Base-by-base conservation (phyloP, 78 protist species). In the Cyanophora paradoxa region DNA sequence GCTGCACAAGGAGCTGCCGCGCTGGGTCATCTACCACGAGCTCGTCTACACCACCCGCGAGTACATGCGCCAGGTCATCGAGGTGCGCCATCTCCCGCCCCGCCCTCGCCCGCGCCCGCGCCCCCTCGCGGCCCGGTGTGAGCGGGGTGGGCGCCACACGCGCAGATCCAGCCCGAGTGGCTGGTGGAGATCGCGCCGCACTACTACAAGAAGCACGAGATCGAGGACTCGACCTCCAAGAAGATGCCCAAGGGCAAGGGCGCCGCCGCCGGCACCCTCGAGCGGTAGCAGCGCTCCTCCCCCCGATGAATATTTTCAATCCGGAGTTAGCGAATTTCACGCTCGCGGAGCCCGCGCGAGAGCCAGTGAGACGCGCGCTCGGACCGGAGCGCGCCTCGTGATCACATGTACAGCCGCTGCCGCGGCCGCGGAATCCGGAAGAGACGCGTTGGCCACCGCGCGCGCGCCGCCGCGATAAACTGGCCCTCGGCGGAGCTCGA, bases 161-260 rank as follows among this genome's bases (percentile, higher is more conserved):
- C 14, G 7, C n/a, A 84, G 59, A 94, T 93, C 56, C 50, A 91
- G 54, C 83, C 95, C 4, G 79, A 70, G 34, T 97, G 99, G 99
- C 81, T 97, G 16, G 48, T 84, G 33, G 98, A 96, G 73, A 82
- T 97, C 34, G 98, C 98, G 30, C 99, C 99, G 26, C 98, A 95
- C 59, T 87, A 77, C 73, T 95, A 95, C 78, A 81, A 77, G 74
- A n/a, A 1, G 0, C 26, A 22, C 16, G 68, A 74, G 34, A 41
- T 74, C 36, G 78, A 44, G 46, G 76, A 31, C 22, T 34, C 10
- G 7, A 24, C 26, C 20, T 42, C 41, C 37, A 70, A 70, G 37
- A 50, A 54, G 64, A 20, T 70, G 76, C 76, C 76, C 3, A 40
- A 67, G 31, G 13, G 2, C 17, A 24, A 30, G 26, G 62, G 57